A percentile compares a stretch with the other conserved stretches of the same genome.
Evolutionary conservation across 2,329 filamentous ascomycete species (phyloP).

Genomic region (Thermochaetoides dissita): DNA sequence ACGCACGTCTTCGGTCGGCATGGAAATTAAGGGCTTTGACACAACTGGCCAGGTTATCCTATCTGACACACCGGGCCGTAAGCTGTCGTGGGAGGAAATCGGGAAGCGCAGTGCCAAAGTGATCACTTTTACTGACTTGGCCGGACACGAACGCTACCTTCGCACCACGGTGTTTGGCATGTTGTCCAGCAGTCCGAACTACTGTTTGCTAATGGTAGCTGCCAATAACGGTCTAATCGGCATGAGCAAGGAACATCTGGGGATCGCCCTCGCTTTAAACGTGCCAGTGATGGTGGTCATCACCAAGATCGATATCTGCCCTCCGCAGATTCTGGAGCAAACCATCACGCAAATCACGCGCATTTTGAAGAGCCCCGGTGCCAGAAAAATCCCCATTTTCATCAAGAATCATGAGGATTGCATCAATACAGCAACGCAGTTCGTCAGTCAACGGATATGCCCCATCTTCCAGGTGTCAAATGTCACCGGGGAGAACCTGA

Average conservation of each 20-base stretch:
- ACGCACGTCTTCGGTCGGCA: constrained; percentile 86
- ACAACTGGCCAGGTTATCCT: constrained; percentile 69
- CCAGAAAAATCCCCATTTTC: constrained; percentile 89
- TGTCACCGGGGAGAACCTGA: constrained; percentile 81
- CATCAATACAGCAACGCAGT: constrained; percentile 89
- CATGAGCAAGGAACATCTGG: constrained; percentile 96
- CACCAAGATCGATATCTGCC: constrained; percentile 97
- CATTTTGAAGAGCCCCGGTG: constrained; percentile 86
- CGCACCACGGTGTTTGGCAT: constrained; percentile 93
- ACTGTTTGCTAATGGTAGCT: constrained; percentile 95
- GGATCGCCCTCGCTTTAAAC: constrained; percentile 85
- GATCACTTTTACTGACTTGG: constrained; percentile 89
- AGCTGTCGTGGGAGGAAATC: constrained; percentile 92
- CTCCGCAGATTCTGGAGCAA: constrained; percentile 85
- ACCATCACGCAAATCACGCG: constrained; percentile 83
- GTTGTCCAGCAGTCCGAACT: constrained; percentile 87
- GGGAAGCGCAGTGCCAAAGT: constrained; percentile 91
- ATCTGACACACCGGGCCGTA: constrained; percentile 67
- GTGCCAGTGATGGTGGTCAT: constrained; percentile 96
- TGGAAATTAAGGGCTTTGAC: constrained; percentile 99
- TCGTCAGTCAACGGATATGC: constrained; percentile 88
- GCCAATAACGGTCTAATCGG: constrained; percentile 94
- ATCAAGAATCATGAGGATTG: constrained; percentile 85
- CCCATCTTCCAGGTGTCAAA: constrained; percentile 98
- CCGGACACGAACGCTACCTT: constrained; percentile 88